phyloP scores from a whole-genome alignment of 1,284 basidiomycete species.

The Trametes sp. region DNA sequence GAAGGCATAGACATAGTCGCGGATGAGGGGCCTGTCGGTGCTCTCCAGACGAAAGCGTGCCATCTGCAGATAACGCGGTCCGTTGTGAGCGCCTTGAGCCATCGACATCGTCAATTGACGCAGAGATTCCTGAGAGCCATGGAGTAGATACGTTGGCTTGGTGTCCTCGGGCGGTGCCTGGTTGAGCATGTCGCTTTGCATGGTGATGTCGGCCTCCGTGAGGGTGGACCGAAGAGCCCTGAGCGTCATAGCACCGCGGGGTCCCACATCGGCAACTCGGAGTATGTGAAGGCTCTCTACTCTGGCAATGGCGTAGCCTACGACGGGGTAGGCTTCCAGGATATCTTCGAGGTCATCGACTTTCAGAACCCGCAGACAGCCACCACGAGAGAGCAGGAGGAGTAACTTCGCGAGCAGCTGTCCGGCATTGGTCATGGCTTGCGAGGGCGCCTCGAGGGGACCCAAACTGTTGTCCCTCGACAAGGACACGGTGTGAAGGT shows the following conservation, averaged over 20 bases:
- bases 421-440: background rate
- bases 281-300: background rate
- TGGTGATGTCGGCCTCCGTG: background rate
- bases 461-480: background rate
- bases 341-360: background rate
- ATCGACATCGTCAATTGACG: background rate
- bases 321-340: background rate
- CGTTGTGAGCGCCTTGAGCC: too few species aligned
- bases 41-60: background rate
- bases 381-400: background rate
- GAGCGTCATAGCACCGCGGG: background rate
- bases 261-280: background rate
- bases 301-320: background rate
- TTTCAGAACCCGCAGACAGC: background rate
- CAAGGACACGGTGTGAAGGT: background rate
- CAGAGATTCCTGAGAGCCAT: background rate
- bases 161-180: too few species aligned
- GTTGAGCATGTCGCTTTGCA: background rate
- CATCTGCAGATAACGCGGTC: background rate
- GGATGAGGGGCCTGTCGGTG: background rate
- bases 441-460: background rate
- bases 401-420: background rate
- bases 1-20: background rate
- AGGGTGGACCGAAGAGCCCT: background rate
- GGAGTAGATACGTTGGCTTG: background rate